phyloP scores from a whole-genome alignment of 768 basidiomycete species.

The Phaeotremella skinneri region DNA sequence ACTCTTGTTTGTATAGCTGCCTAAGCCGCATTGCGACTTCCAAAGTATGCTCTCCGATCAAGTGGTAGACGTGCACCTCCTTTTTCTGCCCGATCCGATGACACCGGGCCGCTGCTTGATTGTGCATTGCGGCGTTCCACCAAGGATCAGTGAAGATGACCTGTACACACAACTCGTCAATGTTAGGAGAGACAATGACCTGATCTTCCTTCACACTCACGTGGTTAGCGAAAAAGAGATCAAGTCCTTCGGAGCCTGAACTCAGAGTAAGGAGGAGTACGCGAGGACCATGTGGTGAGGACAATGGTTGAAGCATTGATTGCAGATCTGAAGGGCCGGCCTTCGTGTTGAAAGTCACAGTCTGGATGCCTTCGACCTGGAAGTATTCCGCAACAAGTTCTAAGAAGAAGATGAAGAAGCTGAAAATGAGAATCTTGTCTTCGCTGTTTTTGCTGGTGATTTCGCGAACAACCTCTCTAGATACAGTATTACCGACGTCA shows the following conservation, averaged over 20 bases:
- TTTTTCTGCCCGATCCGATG: not conserved
- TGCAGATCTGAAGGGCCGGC: not conserved
- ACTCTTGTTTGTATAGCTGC: not conserved
- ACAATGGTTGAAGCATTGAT: not conserved
- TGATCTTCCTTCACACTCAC: not conserved
- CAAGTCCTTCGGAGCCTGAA: not conserved
- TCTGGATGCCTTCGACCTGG: not conserved
- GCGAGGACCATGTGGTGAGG: not conserved
- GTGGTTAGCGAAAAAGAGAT: not conserved
- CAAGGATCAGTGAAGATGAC: not conserved
- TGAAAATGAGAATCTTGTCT: not conserved
- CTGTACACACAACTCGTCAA: no score
- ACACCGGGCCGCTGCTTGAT: not conserved
- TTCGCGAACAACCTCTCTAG: not conserved
- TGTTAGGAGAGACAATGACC: not conserved
- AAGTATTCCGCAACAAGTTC: not conserved
- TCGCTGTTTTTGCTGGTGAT: not conserved
- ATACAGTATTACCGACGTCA: not conserved
- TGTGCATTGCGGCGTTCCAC: not conserved
- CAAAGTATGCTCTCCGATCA: not conserved
- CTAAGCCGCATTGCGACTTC: not conserved
- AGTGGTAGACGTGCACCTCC: not conserved
- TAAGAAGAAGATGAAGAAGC: not conserved
- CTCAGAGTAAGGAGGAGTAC: not conserved
- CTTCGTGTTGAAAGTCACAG: not conserved